These are phyloP conservation scores for Colletotrichum limetticola DNA, from an alignment of 2,329 filamentous ascomycete genomes.

Conservation along the genomic window DNA sequence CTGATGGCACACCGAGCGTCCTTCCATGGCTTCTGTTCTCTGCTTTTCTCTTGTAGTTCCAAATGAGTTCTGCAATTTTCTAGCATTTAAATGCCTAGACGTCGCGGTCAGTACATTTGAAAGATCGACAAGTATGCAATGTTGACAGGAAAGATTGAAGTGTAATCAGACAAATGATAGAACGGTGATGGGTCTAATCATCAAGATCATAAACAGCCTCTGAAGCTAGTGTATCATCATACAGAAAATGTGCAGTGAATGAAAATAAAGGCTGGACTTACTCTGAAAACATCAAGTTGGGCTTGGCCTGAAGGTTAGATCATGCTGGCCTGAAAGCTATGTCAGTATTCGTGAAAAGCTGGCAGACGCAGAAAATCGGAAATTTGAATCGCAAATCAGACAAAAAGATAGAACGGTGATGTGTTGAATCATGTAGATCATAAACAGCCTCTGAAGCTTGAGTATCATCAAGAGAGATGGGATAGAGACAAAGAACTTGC, in stretches of 20 bases:
- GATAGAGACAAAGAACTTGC: background rate
- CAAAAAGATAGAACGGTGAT: constrained; percentile 44
- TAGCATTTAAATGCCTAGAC: background rate
- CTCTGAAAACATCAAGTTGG: background rate
- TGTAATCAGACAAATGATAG: constrained; percentile 39
- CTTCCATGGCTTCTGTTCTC: background rate
- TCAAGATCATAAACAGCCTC: constrained; percentile 60
- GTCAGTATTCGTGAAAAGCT: background rate
- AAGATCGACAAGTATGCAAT: background rate
- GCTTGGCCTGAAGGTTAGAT: background rate
- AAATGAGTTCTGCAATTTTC: too few species aligned
- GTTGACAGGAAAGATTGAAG: background rate
- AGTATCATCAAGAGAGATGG: constrained; percentile 48
- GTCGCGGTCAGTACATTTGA: background rate
- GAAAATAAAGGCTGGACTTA: background rate
- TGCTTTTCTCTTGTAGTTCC: too few species aligned
- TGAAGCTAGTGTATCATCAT: constrained; percentile 54
- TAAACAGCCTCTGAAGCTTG: constrained; percentile 59
- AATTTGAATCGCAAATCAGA: constrained; percentile 12
- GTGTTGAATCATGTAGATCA: constrained; percentile 52
- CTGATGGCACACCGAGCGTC: too few species aligned
- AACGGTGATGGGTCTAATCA: constrained; percentile 52
- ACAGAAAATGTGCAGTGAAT: constrained; percentile 31
- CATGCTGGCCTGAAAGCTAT: background rate
- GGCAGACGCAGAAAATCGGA: background rate